These are phyloP conservation scores for Saksenaea vasiformis DNA, from an alignment of 371 early-diverging fungal genomes.

Conservation along the genomic window DNA sequence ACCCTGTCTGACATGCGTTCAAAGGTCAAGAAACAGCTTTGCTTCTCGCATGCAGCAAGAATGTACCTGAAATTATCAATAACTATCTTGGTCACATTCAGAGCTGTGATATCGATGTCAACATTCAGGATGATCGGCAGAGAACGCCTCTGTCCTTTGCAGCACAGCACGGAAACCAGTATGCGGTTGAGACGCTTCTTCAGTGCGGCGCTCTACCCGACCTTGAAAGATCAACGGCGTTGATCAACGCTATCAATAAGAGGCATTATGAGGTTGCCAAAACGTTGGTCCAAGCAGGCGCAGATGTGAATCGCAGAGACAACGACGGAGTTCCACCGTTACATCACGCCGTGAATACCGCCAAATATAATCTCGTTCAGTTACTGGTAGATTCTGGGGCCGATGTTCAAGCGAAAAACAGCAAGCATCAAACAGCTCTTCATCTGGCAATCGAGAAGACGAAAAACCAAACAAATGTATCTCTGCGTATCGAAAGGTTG, in stretches of 20 bases:
- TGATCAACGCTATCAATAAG: not conserved
- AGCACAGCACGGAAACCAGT: slow-evolving; percentile 22
- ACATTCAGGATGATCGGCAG: slow-evolving; percentile 17
- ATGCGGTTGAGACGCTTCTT: slow-evolving; percentile 29
- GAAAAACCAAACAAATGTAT: slow-evolving; percentile 53
- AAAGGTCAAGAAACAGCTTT: slow-evolving; percentile 26
- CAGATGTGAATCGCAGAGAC: slow-evolving; percentile 23
- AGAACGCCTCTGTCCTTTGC: slow-evolving; percentile 37
- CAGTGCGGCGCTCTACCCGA: slow-evolving; percentile 33
- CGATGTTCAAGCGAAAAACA: slow-evolving; percentile 21
- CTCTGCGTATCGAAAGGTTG: slow-evolving; percentile 52
- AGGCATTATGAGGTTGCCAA: slow-evolving; percentile 5
- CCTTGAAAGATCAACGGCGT: not conserved
- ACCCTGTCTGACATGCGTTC: not conserved
- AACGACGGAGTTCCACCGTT: slow-evolving; percentile 24
- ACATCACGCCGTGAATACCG: slow-evolving; percentile 46
- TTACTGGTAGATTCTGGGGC: slow-evolving; percentile 45
- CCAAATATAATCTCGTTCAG: slow-evolving; percentile 42
- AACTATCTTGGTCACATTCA: slow-evolving; percentile 1
- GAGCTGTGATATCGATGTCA: slow-evolving; percentile 9
- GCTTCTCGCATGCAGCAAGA: slow-evolving; percentile 17
- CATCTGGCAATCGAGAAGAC: slow-evolving; percentile 56
- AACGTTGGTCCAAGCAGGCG: slow-evolving; percentile 13
- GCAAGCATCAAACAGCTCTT: slow-evolving; percentile 46
- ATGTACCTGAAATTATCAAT: slow-evolving; percentile 9